Base-by-base conservation (phyloP, 2,329 filamentous ascomycete genomes). In the Pseudogymnoascus sp. region DNA sequence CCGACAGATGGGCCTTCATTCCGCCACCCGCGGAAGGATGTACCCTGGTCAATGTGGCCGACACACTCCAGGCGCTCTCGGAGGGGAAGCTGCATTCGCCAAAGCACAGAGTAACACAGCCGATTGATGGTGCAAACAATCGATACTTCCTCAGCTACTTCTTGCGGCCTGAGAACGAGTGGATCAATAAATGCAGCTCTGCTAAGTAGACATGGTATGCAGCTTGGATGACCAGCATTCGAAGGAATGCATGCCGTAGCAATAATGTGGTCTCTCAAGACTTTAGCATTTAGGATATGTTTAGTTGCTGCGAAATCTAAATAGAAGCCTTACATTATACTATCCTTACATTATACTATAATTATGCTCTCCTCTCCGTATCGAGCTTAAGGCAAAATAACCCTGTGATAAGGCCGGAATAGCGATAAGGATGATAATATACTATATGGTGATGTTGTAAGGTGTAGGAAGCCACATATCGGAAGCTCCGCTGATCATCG, bases 81-180 rank as follows among this genome's bases (percentile, higher is more conserved):
- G 66, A 64, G 5, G 66, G 65, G 16, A 66, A 62, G 19, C 55
- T 71, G 22, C 67, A 68, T 38, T 70, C 69, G 6, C 66, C 66
- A 22, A 63, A 65, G 19, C 70, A 71, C 62, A 64, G 66, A 45
- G 68, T 71, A 19, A 69, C 60, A 36, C 69, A 72, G 61, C 67
- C 66, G 19, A 52, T 62, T 30, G 68, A 68, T 64, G 69, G 69
- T 25, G 63, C 62, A 11, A 64, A 65, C 61, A 62, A 69, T 33
- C 62, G 69, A 52, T 68, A 66, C 64, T 70, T 66, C 62, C 64
- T 71, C 25, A 67, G 65, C 19, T 71, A 71, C 62, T 71, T 67
- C 60, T 63, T 71, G 62, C 65, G 69, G 61, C 69, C 69, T n/a
- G 63, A 67, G 39, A 61, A 60, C 19, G 62, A 62, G 25, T 65